These are phyloP conservation scores for Diplogelasinospora grovesii DNA, from an alignment of 495 filamentous ascomycete genomes.

Conservation along the genomic window DNA sequence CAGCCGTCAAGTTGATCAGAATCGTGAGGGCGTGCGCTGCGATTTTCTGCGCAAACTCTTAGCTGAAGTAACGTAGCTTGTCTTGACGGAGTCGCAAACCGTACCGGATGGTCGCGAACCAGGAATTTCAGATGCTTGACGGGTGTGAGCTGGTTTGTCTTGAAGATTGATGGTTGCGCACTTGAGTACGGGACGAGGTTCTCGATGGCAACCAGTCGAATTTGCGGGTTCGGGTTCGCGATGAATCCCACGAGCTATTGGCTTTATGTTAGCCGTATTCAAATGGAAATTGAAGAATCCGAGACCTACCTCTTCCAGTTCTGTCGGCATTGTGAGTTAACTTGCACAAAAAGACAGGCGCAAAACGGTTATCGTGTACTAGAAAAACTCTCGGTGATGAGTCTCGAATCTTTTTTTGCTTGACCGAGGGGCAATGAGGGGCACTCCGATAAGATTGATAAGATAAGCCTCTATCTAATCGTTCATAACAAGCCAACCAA, in stretches of 20 bases:
- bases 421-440: conserved; percentile 14
- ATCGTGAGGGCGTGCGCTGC: conserved; percentile 90
- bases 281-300: background rate
- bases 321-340: conserved; percentile 57
- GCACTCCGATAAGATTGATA: conserved; percentile 7
- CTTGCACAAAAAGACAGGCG: background rate
- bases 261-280: conserved; percentile 11
- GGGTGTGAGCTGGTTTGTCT: conserved; percentile 67
- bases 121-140: conserved; percentile 87
- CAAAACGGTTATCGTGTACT: conserved; percentile 2
- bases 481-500: conserved; percentile 6
- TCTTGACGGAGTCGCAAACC: conserved; percentile 17
- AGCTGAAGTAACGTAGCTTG: conserved; percentile 1
- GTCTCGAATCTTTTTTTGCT: background rate
- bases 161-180: conserved; percentile 74
- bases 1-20: conserved; percentile 81
- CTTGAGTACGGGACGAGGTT: conserved; percentile 79
- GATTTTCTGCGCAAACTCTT: conserved; percentile 53
- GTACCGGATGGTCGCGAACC: conserved; percentile 70
- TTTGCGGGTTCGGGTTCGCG: conserved; percentile 78
- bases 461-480: background rate
- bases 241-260: conserved; percentile 83
- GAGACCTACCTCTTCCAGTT: conserved; percentile 66
- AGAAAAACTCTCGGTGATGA: background rate
- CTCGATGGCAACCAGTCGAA: conserved; percentile 69